These are phyloP conservation scores for Cytospora piceae DNA, from an alignment of 2,329 filamentous ascomycete genomes.

Conservation along the genomic window DNA sequence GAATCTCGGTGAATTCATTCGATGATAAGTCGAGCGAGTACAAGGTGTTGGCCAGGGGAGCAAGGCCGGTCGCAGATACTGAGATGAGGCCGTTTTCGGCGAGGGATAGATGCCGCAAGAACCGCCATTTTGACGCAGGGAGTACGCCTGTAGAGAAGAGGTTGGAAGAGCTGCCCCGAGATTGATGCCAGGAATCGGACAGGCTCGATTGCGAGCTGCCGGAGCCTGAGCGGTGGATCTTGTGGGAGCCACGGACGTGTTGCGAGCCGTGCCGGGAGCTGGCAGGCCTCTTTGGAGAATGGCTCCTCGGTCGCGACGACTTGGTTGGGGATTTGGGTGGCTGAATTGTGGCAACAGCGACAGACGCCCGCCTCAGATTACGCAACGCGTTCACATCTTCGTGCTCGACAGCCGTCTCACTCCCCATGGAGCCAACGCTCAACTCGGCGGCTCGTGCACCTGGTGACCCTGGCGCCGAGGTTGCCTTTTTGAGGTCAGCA, in stretches of 20 bases:
- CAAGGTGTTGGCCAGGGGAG: slow-evolving; percentile 82
- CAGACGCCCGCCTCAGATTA: slow-evolving; percentile 47
- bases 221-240: slow-evolving; percentile 84
- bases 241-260: slow-evolving; percentile 69
- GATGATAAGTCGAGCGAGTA: slow-evolving; percentile 91
- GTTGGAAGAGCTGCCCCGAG: slow-evolving; percentile 78
- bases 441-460: slow-evolving; percentile 53
- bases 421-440: slow-evolving; percentile 63
- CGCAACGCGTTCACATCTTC: slow-evolving; percentile 39
- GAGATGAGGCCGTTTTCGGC: slow-evolving; percentile 89
- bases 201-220: slow-evolving; percentile 87
- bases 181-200: slow-evolving; percentile 65
- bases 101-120: slow-evolving; percentile 87
- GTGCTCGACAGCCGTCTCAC: slow-evolving; percentile 54
- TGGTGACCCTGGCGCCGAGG: slow-evolving; percentile 69
- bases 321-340: slow-evolving; percentile 46
- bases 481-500: slow-evolving; percentile 68
- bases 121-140: slow-evolving; percentile 90
- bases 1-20: slow-evolving; percentile 93
- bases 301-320: slow-evolving; percentile 67
- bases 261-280: slow-evolving; percentile 74
- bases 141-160: slow-evolving; percentile 72
- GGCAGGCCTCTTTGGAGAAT: slow-evolving; percentile 76
- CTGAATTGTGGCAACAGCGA: slow-evolving; percentile 52
- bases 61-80: slow-evolving; percentile 74